Evolutionary conservation across 2,329 filamentous ascomycete genomes (phyloP), one percentile per base, ranked within the genome.

Genomic region (Xylariomycetidae sp.): DNA sequence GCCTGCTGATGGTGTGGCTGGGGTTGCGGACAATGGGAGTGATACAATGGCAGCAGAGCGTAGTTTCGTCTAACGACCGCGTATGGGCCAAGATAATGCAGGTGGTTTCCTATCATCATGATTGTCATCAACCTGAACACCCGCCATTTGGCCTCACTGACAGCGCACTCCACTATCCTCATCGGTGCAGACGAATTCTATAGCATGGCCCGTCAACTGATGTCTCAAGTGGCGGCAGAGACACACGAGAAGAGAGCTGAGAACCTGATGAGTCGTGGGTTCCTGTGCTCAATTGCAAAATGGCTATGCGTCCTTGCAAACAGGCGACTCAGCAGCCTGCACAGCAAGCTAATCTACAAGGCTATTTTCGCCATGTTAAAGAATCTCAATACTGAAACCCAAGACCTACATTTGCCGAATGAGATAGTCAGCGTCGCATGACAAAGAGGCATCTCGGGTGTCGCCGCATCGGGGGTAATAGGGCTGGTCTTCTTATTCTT

Each of bases 131-230:
- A n/a, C n/a, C n/a, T n/a, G n/a, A n/a, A n/a, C n/a, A n/a, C n/a
- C n/a, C n/a, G n/a, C n/a, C n/a, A n/a, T n/a, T n/a, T n/a, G n/a
- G n/a, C n/a, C n/a, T n/a, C n/a, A n/a, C n/a, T n/a, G n/a, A n/a
- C n/a, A n/a, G n/a, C n/a, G n/a, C n/a, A n/a, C n/a, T n/a, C n/a
- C n/a, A 19, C 25, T 13, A 5, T 49, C 9, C 33, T 49, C 3
- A 23, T 49, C 11, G 42, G 30, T 5, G 38, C 46, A 5, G 40
- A 47, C 22, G 40, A 44, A 5, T 30, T 42, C 20, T 33, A 47
- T 25, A 49, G 42, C 23, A 38, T 33, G 10, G 22, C 47, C 12
- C 35, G 42, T 14, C 14, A 18, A 9, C 15, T 40, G 3, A 20
- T 47, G 23, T 39, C 44, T 12, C 9, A 35, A 10, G 25, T 25